These are phyloP conservation scores for Spinellus fusiger DNA, from an alignment of 192 early-diverging fungal genomes.

Conservation along the genomic window DNA sequence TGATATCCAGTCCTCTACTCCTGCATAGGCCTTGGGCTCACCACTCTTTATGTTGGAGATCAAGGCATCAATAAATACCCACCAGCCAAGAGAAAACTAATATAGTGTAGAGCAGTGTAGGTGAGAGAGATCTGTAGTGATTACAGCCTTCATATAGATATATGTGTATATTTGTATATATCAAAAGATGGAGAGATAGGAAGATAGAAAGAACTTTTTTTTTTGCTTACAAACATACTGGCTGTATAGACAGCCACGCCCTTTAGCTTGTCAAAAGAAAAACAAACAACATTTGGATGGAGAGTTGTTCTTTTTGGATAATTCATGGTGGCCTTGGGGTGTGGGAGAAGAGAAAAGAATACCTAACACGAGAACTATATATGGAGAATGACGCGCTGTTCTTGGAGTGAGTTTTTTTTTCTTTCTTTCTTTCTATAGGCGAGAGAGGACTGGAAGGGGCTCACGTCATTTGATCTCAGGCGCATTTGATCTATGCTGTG, in stretches of 20 bases:
- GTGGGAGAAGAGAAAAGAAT: conserved; percentile 2
- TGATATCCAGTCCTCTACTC: conserved; percentile 23
- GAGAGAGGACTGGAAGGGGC: too few relatives aligned
- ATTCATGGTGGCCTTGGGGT: not conserved
- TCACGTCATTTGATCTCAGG: too few relatives aligned
- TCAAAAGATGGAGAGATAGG: too few relatives aligned
- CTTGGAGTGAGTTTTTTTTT: not conserved
- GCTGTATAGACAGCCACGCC: conserved; percentile 17
- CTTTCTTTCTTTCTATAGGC: not conserved
- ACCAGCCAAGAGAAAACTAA: conserved; percentile 23
- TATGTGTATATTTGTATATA: too few relatives aligned
- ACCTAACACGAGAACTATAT: not conserved
- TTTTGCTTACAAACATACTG: conserved; percentile 12
- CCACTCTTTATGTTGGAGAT: not conserved
- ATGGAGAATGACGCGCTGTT: too few relatives aligned
- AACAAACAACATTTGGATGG: conserved; percentile 10
- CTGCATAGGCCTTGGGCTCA: not conserved
- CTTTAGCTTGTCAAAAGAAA: conserved; percentile 5
- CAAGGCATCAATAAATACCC: conserved; percentile 20
- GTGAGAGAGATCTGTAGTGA: too few relatives aligned
- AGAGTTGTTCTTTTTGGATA: conserved; percentile 12
- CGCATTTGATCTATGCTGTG: not conserved
- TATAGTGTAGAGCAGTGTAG: not conserved
- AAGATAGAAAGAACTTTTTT: too few relatives aligned
- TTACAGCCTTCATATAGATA: too few relatives aligned